phyloP scores from a whole-genome alignment of 2,329 filamentous ascomycete species.

The Aspergillus sergii region DNA sequence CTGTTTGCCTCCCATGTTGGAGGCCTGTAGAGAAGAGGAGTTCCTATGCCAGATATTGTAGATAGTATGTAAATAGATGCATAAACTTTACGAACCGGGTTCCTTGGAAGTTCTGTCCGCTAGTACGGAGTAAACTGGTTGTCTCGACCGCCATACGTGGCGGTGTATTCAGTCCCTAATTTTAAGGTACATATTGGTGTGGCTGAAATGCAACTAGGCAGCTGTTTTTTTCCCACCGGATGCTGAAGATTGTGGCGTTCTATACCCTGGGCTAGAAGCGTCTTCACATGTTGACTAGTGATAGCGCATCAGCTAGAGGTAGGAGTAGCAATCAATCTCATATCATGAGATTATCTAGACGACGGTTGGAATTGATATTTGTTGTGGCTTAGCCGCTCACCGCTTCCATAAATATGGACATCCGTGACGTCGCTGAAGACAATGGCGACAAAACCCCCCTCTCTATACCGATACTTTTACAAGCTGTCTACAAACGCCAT shows the following conservation, averaged over 20 bases:
- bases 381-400: conserved; percentile 12
- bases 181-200: conserved; percentile 14
- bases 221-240: conserved; percentile 15
- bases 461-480: background rate
- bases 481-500: conserved; percentile 8
- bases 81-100: background rate
- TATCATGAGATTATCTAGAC: background rate
- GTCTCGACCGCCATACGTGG: background rate
- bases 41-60: background rate
- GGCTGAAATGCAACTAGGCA: conserved; percentile 20
- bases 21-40: conserved; percentile 42
- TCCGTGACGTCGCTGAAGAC: conserved; percentile 21
- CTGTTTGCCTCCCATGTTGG: conserved; percentile 36
- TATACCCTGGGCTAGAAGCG: background rate
- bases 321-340: background rate
- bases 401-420: conserved; percentile 10
- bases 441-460: background rate
- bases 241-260: conserved; percentile 13
- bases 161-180: background rate
- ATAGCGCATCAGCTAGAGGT: background rate
- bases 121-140: too few relatives aligned
- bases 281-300: background rate
- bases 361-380: background rate
- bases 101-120: too few relatives aligned
- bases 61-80: background rate